Evolutionary conservation across 164 flowering plant species (phyloP).

Genomic region (Vitis riparia): DNA sequence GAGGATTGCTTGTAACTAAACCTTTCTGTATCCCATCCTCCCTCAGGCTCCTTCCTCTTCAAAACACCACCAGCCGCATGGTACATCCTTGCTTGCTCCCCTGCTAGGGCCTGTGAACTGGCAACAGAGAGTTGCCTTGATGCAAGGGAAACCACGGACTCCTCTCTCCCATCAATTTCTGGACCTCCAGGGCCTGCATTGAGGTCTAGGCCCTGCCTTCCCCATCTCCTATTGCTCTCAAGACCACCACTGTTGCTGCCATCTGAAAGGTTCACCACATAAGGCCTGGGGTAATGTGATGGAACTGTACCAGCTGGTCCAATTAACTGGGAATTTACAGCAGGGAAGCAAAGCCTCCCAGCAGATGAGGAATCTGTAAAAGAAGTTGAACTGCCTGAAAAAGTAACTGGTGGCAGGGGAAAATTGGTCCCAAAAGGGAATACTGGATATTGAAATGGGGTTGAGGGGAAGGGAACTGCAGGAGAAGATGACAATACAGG

Average conservation of each 20-base stretch:
- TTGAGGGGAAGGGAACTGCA: conserved; percentile 51
- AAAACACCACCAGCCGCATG: conserved; percentile 48
- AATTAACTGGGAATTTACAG: conserved; percentile 50
- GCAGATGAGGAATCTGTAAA: conserved; percentile 62
- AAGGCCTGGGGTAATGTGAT: conserved; percentile 66
- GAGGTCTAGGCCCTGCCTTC: conserved; percentile 72
- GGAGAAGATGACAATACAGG: conserved; percentile 81
- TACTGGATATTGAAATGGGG: conserved; percentile 60
- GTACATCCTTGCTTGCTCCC: conserved; percentile 65
- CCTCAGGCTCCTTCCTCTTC: conserved; percentile 63
- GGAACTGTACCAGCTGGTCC: conserved; percentile 52
- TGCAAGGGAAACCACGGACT: conserved; percentile 32
- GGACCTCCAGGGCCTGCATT: conserved; percentile 78
- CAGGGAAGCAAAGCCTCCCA: conserved; percentile 50
- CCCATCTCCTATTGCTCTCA: conserved; percentile 66
- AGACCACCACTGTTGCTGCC: conserved; percentile 28
- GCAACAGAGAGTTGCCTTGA: conserved; percentile 57
- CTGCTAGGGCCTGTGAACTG: conserved; percentile 54
- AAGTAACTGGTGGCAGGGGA: conserved; percentile 62
- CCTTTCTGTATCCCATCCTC: conserved; percentile 59
- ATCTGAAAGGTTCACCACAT: conserved; percentile 55
- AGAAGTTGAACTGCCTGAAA: conserved; percentile 56
- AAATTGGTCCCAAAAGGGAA: conserved; percentile 67
- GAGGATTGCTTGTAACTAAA: conserved; percentile 51
- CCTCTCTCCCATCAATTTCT: conserved; percentile 71